Evolutionary conservation across 75 land plant genomes (phyloP), one percentile per base, ranked within the genome.

Genomic region (Azolla pinnata): DNA sequence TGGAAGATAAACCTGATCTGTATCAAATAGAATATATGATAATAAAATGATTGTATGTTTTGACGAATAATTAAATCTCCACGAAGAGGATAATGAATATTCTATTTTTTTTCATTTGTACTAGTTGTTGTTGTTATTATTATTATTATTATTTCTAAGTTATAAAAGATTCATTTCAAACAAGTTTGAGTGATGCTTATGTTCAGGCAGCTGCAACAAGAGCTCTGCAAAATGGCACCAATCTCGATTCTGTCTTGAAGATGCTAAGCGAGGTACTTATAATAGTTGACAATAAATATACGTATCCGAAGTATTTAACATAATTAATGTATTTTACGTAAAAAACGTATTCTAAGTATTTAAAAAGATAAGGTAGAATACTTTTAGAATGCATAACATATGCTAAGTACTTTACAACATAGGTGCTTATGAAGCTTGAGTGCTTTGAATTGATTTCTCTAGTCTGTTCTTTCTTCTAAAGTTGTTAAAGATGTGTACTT

Each of bases 121-220:
- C 42, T 14, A 38, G 12, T 38, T 38, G 42, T 38, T 7, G 14
- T 14, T 8, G 42, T 38, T 8, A 8, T 14, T 38, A 14, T 38
- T 8, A 38, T 38, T 17, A 20, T 48, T 9, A 48, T 12, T 17
- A 3, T 48, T 7, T 18, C 7, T 7, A 20, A 48, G 21, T 48
- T 7, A 48, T 8, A 12, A 8, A 8, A 3, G 21, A 17, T 48
- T 3, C 4, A 17, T 48, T 24, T 24, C 12, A 7, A 35, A 35
- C n/a, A 5, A 33, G n/a, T 29, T 58, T 14, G 21, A 33, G 16
- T 17, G 31, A 33, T 58, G 25, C 18, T 1, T 59, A 4, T 14
- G 12, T 72, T 2, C 65, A 92, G 97, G 97, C 95, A 67, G 97
- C 95, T 65, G 74, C 83, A 51, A 83, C 97, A 23, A 80, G 86